A percentile compares a stretch with the other conserved stretches of the same genome.
Evolutionary conservation across 441 rosid species (phyloP).

Genomic region (Croton setiger): DNA sequence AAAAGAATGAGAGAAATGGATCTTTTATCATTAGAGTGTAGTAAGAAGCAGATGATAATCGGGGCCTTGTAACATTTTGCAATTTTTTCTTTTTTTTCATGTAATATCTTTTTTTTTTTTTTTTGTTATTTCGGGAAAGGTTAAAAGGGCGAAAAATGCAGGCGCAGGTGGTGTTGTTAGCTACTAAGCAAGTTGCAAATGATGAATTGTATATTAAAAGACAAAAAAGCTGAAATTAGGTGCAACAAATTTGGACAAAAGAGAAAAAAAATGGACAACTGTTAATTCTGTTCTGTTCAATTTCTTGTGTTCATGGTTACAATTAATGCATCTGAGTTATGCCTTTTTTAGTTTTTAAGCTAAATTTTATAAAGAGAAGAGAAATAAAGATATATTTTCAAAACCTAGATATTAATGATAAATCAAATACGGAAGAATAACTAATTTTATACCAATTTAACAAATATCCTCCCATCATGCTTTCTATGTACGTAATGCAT

Average conservation of each 20-base stretch:
- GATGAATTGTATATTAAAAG: slow-evolving; percentile 41
- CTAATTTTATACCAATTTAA: no score
- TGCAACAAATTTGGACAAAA: slow-evolving; percentile 23
- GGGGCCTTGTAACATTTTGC: slow-evolving; percentile 52
- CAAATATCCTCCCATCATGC: no score
- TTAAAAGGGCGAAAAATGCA: background rate
- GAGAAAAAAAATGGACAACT: background rate
- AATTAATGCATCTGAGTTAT: no score
- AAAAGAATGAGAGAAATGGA: slow-evolving; percentile 63
- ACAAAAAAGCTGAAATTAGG: slow-evolving; percentile 34
- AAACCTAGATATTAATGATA: background rate
- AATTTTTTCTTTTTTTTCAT: slow-evolving; percentile 6
- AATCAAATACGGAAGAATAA: no score
- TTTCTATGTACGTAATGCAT: no score
- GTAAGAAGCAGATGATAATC: slow-evolving; percentile 65
- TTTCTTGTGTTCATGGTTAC: no score
- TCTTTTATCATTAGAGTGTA: slow-evolving; percentile 43
- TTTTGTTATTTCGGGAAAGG: slow-evolving; percentile 22
- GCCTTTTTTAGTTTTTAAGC: background rate
- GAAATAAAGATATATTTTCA: no score
- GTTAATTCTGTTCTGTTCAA: slow-evolving; percentile 10
- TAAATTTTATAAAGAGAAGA: background rate
- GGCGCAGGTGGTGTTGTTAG: slow-evolving; percentile 9
- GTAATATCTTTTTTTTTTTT: slow-evolving; percentile 13
- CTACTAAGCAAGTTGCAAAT: slow-evolving; percentile 36